A percentile compares a stretch with the other conserved stretches of the same genome.
phyloP scores from a whole-genome alignment of 768 basidiomycete genomes.

The Dacryopinax spathularia region DNA sequence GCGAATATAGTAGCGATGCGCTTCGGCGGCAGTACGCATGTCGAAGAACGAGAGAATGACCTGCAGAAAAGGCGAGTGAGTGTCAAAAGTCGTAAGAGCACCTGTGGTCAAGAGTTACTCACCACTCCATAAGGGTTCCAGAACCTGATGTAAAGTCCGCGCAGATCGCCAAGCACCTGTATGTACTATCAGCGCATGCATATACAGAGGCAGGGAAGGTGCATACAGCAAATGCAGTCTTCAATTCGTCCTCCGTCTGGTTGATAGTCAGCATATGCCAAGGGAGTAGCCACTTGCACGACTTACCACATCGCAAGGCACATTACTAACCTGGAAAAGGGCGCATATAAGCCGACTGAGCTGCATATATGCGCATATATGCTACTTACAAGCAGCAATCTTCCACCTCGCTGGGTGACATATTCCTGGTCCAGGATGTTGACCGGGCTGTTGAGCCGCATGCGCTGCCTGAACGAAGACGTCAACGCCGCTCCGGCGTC shows the following conservation, averaged over 20 bases:
- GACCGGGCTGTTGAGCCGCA: constrained; percentile 12
- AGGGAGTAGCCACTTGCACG: too few relatives aligned
- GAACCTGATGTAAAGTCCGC: background rate
- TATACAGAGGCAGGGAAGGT: background rate
- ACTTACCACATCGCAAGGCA: background rate
- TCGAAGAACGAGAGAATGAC: constrained; percentile 47
- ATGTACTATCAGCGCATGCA: background rate
- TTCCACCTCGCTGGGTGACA: constrained; percentile 21
- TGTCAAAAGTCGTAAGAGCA: background rate
- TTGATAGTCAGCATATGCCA: background rate
- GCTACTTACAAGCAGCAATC: constrained; percentile 15
- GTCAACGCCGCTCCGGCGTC: background rate
- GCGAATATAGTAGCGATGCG: constrained; percentile 30
- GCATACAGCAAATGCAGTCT: background rate
- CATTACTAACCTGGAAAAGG: background rate
- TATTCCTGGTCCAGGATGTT: constrained; percentile 24
- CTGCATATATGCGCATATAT: background rate
- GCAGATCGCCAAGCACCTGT: background rate
- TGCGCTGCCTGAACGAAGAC: background rate
- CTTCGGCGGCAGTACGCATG: constrained; percentile 37
- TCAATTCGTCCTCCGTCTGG: background rate
- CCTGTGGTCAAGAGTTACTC: background rate
- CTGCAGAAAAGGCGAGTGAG: background rate
- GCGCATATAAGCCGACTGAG: background rate
- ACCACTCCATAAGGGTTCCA: background rate